These are phyloP conservation scores for Fagus crenata DNA, from an alignment of 306 rosid species.

Conservation along the genomic window DNA sequence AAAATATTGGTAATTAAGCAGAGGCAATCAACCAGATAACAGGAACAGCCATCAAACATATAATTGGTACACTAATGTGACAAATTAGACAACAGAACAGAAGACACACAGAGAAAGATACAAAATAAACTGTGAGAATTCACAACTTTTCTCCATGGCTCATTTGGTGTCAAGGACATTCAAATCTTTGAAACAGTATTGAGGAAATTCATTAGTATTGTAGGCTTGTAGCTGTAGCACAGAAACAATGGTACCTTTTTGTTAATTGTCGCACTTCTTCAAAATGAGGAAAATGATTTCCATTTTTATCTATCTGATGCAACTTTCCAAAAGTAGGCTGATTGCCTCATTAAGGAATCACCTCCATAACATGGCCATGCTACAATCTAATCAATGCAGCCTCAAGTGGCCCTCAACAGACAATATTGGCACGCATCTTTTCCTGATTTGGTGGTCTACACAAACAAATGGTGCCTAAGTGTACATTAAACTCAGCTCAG, in stretches of 20 bases:
- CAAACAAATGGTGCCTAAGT: background rate
- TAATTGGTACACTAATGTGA: background rate
- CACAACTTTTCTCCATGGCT: background rate
- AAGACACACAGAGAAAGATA: background rate
- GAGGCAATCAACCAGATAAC: background rate
- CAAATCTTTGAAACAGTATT: background rate
- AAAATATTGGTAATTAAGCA: background rate
- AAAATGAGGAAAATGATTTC: background rate
- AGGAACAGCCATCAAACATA: background rate
- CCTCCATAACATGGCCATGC: background rate
- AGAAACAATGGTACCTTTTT: background rate
- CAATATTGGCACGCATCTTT: background rate
- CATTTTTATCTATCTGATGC: background rate
- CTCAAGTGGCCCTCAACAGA: background rate
- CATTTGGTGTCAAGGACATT: background rate
- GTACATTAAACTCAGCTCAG: background rate
- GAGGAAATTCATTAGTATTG: background rate
- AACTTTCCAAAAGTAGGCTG: background rate
- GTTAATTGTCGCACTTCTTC: background rate
- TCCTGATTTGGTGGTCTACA: background rate
- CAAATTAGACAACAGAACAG: background rate
- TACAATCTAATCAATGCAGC: background rate
- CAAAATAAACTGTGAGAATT: background rate
- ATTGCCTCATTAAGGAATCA: background rate
- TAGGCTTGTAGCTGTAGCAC: background rate